Conservation (phyloP, 305 asterid genomes). For the Lippia alba region DNA sequence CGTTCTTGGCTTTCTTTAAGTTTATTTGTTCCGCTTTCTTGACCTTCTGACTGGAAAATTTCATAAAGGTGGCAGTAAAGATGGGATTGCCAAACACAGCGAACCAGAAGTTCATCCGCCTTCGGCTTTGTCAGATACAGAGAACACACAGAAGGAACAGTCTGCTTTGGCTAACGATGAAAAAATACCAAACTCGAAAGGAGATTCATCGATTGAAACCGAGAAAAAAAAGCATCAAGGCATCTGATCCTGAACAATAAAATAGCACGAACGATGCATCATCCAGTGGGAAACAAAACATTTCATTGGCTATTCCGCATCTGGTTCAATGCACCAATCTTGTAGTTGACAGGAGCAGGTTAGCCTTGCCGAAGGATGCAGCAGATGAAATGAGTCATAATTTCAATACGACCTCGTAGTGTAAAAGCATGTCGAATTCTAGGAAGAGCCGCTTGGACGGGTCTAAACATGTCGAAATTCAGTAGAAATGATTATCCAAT, state of each 20-base stretch:
- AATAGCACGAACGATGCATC: constrained; percentile 36
- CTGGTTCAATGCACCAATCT: constrained; percentile 34
- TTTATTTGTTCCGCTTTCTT: not conserved
- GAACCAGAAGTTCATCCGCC: constrained; percentile 57
- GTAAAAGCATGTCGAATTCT: not conserved
- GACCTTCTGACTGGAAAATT: constrained; percentile 18
- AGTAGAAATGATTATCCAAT: no score
- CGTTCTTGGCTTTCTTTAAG: constrained; percentile 11
- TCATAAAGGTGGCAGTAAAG: constrained; percentile 66
- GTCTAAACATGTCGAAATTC: no score
- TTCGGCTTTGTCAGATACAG: constrained; percentile 45
- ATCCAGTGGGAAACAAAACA: constrained; percentile 38
- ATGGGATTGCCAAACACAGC: constrained; percentile 49
- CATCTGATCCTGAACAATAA: constrained; percentile 30
- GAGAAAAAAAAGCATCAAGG: constrained; percentile 28
- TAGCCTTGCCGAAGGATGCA: constrained; percentile 27
- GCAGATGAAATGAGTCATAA: constrained; percentile 29
- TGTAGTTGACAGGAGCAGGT: constrained; percentile 25
- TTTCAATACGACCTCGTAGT: constrained; percentile 23
- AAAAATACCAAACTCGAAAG: constrained; percentile 14
- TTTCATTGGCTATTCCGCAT: constrained; percentile 33
- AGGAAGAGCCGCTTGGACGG: not conserved
- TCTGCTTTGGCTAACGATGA: constrained; percentile 33
- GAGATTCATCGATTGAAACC: constrained; percentile 37
- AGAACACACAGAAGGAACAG: constrained; percentile 34